Evolutionary conservation across 1,284 basidiomycete species (phyloP), one percentile per base, ranked within the genome.

Genomic region (Boletus mariae): DNA sequence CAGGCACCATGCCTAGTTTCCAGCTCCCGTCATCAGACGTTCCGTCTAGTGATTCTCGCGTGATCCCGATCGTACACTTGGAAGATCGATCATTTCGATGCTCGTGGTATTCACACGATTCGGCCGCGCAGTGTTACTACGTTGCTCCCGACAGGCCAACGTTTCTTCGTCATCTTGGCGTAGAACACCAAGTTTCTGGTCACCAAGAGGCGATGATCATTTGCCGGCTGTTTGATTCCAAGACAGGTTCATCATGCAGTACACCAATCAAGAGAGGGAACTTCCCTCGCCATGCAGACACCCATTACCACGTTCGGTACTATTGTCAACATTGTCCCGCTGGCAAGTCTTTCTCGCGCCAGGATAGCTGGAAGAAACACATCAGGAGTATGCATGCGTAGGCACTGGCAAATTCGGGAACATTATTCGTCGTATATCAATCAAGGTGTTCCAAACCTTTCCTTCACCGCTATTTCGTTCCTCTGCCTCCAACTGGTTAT

Each of bases 251-350:
- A 28, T 20, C 25, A 0, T 69, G 63, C 28, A 41, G 25, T 3
- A 12, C 0, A 3, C 1, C 1, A 7, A 52, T 49, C 28, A 65
- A 55, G 26, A 38, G 65, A 29, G 53, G 45, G n/a, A 62, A 37
- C n/a, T 47, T 55, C 11, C n/a, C 63, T 23, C 45, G 66, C 0
- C 66, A 64, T 5, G 47, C 45, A 0, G 61, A 65, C 12, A 62
- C 31, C 0, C 63, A 69, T 20, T 63, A 60, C 20, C 47, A 29
- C 1, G 4, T 45, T 13, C 63, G 61, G 20, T 54, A 49, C 32
- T 3, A 28, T 2, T 64, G 66, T 34, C 45, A 23, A 5, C 6
- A 51, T 25, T 64, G 63, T 44, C 31, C 23, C 4, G 0, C 9
- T 3, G 59, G 42, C 11, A 41, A 25, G 40, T 47, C 56, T 4